These are phyloP conservation scores for Selaginella tamariscina DNA, from an alignment of 75 land plant species.

Conservation along the genomic window DNA sequence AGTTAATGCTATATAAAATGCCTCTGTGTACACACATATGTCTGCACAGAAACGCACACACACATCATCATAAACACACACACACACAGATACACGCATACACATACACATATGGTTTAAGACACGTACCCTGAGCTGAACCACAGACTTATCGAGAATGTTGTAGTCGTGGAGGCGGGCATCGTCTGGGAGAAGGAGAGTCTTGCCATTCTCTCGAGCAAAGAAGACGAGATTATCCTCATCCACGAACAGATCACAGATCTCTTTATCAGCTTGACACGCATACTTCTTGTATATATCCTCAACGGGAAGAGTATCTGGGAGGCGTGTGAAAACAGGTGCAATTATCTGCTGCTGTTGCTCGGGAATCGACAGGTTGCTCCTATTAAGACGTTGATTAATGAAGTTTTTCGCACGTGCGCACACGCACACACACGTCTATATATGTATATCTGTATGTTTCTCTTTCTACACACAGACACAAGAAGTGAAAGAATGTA, in stretches of 20 bases:
- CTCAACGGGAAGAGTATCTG: conserved; percentile 28
- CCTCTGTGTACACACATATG: no score
- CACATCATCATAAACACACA: no score
- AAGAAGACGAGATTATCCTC: conserved; percentile 31
- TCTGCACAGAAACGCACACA: no score
- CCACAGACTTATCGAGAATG: conserved; percentile 23
- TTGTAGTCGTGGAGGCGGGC: conserved; percentile 28
- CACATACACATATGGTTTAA: no score
- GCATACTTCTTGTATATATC: conserved; percentile 32
- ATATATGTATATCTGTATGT: no score
- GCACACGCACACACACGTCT: no score
- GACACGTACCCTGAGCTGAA: conserved; percentile 27
- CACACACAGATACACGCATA: no score
- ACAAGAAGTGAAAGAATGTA: no score
- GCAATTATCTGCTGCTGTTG: conserved; percentile 26
- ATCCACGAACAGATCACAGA: conserved; percentile 28
- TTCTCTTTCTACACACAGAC: no score
- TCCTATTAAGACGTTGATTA: no score
- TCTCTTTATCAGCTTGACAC: conserved; percentile 35
- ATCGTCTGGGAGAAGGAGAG: conserved; percentile 21
- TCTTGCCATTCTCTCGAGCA: conserved; percentile 25
- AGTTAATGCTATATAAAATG: no score
- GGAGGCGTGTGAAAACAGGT: conserved; percentile 27
- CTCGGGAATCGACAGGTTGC: conserved; percentile 20
- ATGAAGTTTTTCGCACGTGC: no score